phyloP scores from a whole-genome alignment of 345 rosid species.

The Eutrema japonicum region DNA sequence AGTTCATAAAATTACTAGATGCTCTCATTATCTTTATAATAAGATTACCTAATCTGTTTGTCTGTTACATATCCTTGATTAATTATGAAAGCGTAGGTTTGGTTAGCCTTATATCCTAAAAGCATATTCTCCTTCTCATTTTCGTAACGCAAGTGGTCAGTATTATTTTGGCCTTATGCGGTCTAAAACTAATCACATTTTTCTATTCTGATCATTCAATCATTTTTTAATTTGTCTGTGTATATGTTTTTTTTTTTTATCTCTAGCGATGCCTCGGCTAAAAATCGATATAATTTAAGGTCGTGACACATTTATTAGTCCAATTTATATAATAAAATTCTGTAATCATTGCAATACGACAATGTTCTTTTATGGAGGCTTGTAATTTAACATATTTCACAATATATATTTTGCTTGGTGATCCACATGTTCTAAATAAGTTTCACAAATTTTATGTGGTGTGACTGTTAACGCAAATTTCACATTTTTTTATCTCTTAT shows the following conservation, averaged over 20 bases:
- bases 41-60: conserved; percentile 27
- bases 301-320: background rate
- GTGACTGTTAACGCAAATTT: background rate
- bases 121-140: conserved; percentile 35
- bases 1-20: conserved; percentile 37
- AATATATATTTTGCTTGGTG: background rate
- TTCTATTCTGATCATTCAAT: conserved; percentile 10
- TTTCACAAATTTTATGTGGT: background rate
- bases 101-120: conserved; percentile 29
- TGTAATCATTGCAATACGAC: background rate
- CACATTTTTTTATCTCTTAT: background rate
- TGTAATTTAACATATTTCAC: background rate
- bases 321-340: background rate
- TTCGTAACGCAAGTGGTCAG: conserved; percentile 13
- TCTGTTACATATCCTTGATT: conserved; percentile 12
- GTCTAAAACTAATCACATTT: conserved; percentile 1
- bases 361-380: background rate
- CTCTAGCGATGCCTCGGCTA: background rate
- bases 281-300: background rate
- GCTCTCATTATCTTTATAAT: conserved; percentile 20
- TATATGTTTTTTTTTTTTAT: background rate
- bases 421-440: background rate
- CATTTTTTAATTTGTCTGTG: background rate
- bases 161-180: conserved; percentile 25
- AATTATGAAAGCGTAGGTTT: conserved; percentile 30